Evolutionary conservation across 805 yeast species (phyloP).

Genomic region (Saturnispora zaruensis): DNA sequence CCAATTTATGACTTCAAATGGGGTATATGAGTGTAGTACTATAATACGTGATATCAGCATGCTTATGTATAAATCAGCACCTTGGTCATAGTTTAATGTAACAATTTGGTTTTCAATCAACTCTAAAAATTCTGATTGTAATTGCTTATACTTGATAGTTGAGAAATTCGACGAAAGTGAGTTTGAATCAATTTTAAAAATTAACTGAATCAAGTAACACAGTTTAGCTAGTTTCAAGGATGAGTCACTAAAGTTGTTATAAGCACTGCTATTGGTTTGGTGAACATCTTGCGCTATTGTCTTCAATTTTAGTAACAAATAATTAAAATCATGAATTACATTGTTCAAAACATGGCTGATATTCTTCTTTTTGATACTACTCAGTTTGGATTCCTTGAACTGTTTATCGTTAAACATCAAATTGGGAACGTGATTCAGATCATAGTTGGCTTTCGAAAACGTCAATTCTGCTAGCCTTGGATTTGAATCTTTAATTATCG

Average conservation of each 20-base stretch:
- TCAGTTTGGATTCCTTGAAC: slow-evolving; percentile 5
- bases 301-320: slow-evolving; percentile 15
- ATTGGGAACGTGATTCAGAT: slow-evolving; percentile 17
- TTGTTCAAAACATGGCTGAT: slow-evolving; percentile 18
- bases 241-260: background rate
- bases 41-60: slow-evolving; percentile 21
- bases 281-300: background rate
- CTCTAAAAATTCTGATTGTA: slow-evolving; percentile 15
- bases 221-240: slow-evolving; percentile 22
- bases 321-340: slow-evolving; percentile 22
- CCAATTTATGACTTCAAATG: slow-evolving; percentile 20
- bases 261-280: background rate
- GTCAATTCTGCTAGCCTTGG: slow-evolving; percentile 22
- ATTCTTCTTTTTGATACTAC: slow-evolving; percentile 5
- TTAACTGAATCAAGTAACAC: slow-evolving; percentile 19
- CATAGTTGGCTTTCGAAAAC: slow-evolving; percentile 24
- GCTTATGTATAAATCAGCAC: slow-evolving; percentile 23
- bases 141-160: slow-evolving; percentile 14
- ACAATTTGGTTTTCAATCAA: slow-evolving; percentile 18
- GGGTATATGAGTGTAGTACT: slow-evolving; percentile 11
- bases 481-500: slow-evolving; percentile 21
- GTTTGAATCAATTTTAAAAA: slow-evolving; percentile 17
- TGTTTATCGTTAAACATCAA: slow-evolving; percentile 14
- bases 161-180: slow-evolving; percentile 10
- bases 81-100: slow-evolving; percentile 21